Percentiles rank a stretch among this genome's conserved stretches.
phyloP scores from a whole-genome alignment of 2,329 filamentous ascomycete genomes.

The Diaporthe citri region DNA sequence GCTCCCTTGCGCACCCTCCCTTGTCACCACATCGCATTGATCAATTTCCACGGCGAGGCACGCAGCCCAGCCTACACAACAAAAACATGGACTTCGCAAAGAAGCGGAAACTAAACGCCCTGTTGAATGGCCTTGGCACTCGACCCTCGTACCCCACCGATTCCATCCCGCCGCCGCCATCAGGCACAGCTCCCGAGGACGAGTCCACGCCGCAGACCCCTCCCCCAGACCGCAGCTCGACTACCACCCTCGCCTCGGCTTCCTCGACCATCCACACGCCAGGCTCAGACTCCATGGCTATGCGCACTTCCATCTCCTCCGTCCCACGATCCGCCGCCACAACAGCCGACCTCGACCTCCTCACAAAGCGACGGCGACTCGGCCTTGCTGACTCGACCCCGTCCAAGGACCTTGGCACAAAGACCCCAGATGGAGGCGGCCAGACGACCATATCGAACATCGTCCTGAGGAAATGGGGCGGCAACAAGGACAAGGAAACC shows the following conservation, averaged over 20 bases:
- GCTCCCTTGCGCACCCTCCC: conserved; percentile 18
- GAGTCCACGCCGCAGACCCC: conserved; percentile 46
- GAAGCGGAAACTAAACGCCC: conserved; percentile 86
- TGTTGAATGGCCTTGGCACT: conserved; percentile 76
- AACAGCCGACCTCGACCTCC: conserved; percentile 54
- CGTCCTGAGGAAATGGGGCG: conserved; percentile 56
- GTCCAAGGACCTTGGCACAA: conserved; percentile 45
- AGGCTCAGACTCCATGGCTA: conserved; percentile 43
- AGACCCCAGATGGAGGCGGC: conserved; percentile 27
- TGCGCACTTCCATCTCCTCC: conserved; percentile 43
- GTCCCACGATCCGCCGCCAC: conserved; percentile 43
- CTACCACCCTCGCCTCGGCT: conserved; percentile 34
- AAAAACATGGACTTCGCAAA: conserved; percentile 54
- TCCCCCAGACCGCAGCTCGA: conserved; percentile 37
- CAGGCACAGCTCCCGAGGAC: conserved; percentile 49
- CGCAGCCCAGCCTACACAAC: not conserved
- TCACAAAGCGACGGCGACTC: conserved; percentile 67
- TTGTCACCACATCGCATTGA: conserved; percentile 29
- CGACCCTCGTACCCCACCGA: conserved; percentile 50
- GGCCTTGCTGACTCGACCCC: conserved; percentile 57
- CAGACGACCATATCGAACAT: conserved; percentile 56
- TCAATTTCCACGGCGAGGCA: conserved; percentile 14
- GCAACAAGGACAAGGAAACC: conserved; percentile 44
- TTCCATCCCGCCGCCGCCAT: conserved; percentile 49
- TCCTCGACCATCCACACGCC: conserved; percentile 39